phyloP scores from a whole-genome alignment of 1,139 yeast species.

The Suhomyces guaymorum region DNA sequence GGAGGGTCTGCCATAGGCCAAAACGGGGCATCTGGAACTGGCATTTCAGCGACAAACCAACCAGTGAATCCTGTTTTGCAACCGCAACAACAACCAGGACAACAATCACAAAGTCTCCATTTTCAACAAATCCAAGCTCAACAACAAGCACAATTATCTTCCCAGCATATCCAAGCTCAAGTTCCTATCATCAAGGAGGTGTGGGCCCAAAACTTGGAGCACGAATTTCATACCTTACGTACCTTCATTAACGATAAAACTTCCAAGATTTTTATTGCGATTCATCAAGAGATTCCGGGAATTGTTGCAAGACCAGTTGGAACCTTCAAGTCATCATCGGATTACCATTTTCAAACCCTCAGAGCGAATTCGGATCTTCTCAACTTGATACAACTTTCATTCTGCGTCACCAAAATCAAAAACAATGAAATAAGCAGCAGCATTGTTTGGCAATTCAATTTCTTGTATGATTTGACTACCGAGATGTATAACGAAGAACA shows the following conservation, averaged over 20 bases:
- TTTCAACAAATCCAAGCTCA: conserved; percentile 16
- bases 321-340: conserved; percentile 85
- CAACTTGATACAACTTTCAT: conserved; percentile 82
- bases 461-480: conserved; percentile 68
- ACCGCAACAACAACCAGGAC: conserved; percentile 23
- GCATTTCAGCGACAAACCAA: conserved; percentile 16
- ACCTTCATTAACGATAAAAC: conserved; percentile 65
- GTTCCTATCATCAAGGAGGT: conserved; percentile 63
- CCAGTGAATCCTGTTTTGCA: conserved; percentile 32
- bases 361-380: conserved; percentile 87
- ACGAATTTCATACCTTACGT: conserved; percentile 75
- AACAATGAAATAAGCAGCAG: conserved; percentile 70
- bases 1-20: conserved; percentile 22
- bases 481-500: conserved; percentile 87
- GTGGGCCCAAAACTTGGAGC: conserved; percentile 82
- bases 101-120: conserved; percentile 18
- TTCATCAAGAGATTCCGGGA: conserved; percentile 93
- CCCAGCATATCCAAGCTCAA: conserved; percentile 19
- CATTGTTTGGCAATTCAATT: conserved; percentile 94
- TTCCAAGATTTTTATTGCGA: conserved; percentile 61
- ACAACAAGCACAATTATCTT: conserved; percentile 24
- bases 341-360: conserved; percentile 93
- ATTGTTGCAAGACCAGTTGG: conserved; percentile 96
- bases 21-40: conserved; percentile 5
- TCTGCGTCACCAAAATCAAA: conserved; percentile 76